Base-by-base conservation (phyloP, 768 basidiomycete genomes). In the Kwoniella mangroviensis region DNA sequence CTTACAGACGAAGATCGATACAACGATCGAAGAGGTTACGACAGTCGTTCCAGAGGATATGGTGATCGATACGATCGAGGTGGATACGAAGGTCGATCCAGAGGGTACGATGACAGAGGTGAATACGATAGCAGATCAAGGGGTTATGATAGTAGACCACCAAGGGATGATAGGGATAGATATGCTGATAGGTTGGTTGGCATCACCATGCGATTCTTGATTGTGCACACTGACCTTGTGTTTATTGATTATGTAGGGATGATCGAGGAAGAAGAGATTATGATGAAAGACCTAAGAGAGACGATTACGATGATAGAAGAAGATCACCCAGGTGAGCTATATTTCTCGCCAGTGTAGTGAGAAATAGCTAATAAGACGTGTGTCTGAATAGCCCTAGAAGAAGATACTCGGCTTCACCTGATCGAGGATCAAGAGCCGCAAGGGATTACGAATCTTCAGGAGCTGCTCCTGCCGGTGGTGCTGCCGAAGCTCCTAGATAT, bases 331-430 rank as follows among this genome's bases (percentile, higher is more conserved):
- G 79, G 82, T 83, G 49, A 73, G 80, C 60, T 42, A 26, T 21
- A 7, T 19, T 49, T 40, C 4, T 19, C 59, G 57, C 17, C 2
- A 28, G 40, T 17, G 34, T 5, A 22, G 15, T n/a, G 41, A 45
- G 11, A 3, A 13, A 19, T 24, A 57, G 3, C 28, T 24, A 0
- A n/a, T 34, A 57, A 55, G 17, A 21, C 2, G 54, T 1, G 19
- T 55, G n/a, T 34, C 15, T 53, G 24, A 7, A 19, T 55, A 71
- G 73, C 52, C 74, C 78, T 15, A 73, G 75, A 28, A 67, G 79
- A 56, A 68, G 79, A 65, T 75, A 75, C 61, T 78, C 77, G 53
- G 72, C 65, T 52, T 79, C 80, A 12, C 78, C 79, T 28, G 81
- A 81, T 62, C 79, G 79, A 45, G 73, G 82, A 59, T 71, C 77